These are phyloP conservation scores for Penicillium aurantiogriseum DNA, from an alignment of 2,329 filamentous ascomycete genomes.

Conservation along the genomic window DNA sequence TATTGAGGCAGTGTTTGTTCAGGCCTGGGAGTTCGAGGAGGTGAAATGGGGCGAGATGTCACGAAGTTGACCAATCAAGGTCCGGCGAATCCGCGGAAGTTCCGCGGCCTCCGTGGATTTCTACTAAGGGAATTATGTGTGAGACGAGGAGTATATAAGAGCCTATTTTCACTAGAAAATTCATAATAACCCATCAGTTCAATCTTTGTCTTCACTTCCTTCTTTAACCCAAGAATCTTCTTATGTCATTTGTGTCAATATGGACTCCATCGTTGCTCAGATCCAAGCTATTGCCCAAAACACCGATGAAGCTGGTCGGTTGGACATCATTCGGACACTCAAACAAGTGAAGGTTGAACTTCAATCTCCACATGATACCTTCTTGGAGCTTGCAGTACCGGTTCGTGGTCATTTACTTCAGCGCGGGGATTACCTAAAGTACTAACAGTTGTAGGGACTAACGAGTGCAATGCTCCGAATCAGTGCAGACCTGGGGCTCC, in stretches of 20 bases:
- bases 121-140: background rate
- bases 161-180: background rate
- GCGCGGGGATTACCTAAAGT: too few relatives aligned
- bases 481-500: too few relatives aligned
- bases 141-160: background rate
- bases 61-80: slow-evolving; percentile 11
- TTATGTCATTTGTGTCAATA: background rate
- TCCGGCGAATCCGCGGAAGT: slow-evolving; percentile 13
- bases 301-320: slow-evolving; percentile 20
- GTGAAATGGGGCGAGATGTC: background rate
- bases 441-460: too few relatives aligned
- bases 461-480: too few relatives aligned
- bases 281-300: slow-evolving; percentile 18
- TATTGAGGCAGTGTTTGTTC: background rate
- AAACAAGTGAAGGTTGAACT: slow-evolving; percentile 8
- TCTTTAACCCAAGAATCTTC: too few relatives aligned
- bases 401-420: too few relatives aligned
- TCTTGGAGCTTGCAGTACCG: too few relatives aligned
- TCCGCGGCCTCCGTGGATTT: slow-evolving; percentile 12
- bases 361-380: too few relatives aligned
- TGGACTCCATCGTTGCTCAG: slow-evolving; percentile 22
- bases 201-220: too few relatives aligned
- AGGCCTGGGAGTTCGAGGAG: background rate
- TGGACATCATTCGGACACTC: slow-evolving; percentile 20
- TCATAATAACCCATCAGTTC: background rate